A percentile compares a stretch with the other conserved stretches of the same genome.
Evolutionary conservation across 306 rosid genomes (phyloP).

Genomic region (Dalbergia oliveri): DNA sequence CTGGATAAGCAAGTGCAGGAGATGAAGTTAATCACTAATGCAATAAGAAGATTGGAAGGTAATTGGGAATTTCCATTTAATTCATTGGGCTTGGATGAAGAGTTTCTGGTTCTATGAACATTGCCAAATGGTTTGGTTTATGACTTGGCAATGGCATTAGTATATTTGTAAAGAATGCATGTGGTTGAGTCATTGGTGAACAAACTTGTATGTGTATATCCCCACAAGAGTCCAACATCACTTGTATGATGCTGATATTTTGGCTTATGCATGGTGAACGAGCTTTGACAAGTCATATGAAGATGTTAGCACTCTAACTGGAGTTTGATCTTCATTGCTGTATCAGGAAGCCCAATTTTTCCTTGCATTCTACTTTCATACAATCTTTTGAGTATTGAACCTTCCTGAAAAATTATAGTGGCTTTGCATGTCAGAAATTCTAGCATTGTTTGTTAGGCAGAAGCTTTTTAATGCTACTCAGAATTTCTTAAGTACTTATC

Average conservation of each 20-base stretch:
- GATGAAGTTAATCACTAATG: constrained; percentile 81
- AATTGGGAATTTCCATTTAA: constrained; percentile 28
- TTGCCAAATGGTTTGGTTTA: constrained; percentile 16
- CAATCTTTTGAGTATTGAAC: background rate
- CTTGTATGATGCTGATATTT: constrained; percentile 12
- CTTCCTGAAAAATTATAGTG: background rate
- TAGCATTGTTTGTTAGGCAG: background rate
- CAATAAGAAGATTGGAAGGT: constrained; percentile 82
- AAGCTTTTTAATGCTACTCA: background rate
- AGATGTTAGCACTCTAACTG: background rate
- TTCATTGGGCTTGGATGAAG: constrained; percentile 21
- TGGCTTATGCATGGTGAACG: constrained; percentile 17
- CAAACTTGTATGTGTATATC: constrained; percentile 11
- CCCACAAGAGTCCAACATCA: background rate
- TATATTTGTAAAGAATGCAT: constrained; percentile 10
- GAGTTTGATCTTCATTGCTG: constrained; percentile 18
- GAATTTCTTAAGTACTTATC: background rate
- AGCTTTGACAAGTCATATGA: constrained; percentile 4
- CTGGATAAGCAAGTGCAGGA: constrained; percentile 76
- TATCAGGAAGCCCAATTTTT: background rate
- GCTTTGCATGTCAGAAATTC: constrained; percentile 20
- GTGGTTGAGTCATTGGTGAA: background rate
- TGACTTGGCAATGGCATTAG: background rate
- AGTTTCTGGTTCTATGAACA: background rate
- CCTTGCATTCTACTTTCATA: background rate